Conservation (phyloP, 2,329 filamentous ascomycete genomes). For the Microdochium bolleyi region DNA sequence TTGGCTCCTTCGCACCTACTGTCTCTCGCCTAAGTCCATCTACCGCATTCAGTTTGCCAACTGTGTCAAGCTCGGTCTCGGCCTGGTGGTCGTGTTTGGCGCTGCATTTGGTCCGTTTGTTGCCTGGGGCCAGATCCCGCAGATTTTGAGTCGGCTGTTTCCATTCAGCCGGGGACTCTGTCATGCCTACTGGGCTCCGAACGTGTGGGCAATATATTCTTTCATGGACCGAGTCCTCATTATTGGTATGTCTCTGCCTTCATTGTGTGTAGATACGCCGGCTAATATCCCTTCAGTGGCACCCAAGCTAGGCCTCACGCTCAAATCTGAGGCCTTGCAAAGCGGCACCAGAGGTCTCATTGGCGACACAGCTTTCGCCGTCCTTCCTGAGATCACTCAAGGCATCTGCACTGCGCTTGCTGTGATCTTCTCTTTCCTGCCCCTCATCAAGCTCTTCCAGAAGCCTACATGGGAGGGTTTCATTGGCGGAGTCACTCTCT, state of each 20-base stretch:
- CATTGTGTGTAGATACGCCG: background rate
- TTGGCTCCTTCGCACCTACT: slow-evolving; percentile 83
- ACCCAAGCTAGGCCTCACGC: slow-evolving; percentile 65
- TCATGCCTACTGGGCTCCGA: slow-evolving; percentile 98
- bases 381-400: slow-evolving; percentile 80
- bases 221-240: slow-evolving; percentile 82
- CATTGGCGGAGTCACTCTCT: slow-evolving; percentile 81
- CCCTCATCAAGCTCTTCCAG: slow-evolving; percentile 74
- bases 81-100: slow-evolving; percentile 64
- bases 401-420: slow-evolving; percentile 76
- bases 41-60: slow-evolving; percentile 73
- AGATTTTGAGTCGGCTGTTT: slow-evolving; percentile 78
- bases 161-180: slow-evolving; percentile 91
- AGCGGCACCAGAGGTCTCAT: slow-evolving; percentile 91
- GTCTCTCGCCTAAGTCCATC: slow-evolving; percentile 68
- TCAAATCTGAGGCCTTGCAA: slow-evolving; percentile 68
- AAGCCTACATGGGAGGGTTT: slow-evolving; percentile 83
- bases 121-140: slow-evolving; percentile 71
- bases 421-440: slow-evolving; percentile 70
- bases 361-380: slow-evolving; percentile 88
- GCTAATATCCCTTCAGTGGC: slow-evolving; percentile 53
- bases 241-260: slow-evolving; percentile 48
- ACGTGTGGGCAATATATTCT: slow-evolving; percentile 95
- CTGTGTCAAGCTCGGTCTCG: slow-evolving; percentile 71
- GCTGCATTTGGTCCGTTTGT: slow-evolving; percentile 87